Percentiles rank a stretch among this genome's conserved stretches.
Conservation (phyloP, 129 eudicot species). For the Escallonia herrerae region DNA sequence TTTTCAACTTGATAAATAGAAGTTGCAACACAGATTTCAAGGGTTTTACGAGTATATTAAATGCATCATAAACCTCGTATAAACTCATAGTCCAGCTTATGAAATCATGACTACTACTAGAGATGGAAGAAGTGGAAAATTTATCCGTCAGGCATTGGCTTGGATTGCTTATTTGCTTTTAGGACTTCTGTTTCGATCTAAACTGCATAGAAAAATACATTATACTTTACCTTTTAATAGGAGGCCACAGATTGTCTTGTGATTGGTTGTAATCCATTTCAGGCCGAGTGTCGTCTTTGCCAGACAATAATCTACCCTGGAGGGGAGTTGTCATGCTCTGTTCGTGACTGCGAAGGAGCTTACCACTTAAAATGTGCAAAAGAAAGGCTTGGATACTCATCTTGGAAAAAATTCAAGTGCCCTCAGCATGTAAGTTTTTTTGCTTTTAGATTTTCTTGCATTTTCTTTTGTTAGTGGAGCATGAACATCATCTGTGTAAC, state of each 20-base stretch:
- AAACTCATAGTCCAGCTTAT: too few species aligned
- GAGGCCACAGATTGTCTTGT: background rate
- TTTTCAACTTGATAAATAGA: too few species aligned
- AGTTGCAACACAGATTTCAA: too few species aligned
- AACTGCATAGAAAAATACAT: too few species aligned
- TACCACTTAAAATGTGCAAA: constrained; percentile 66
- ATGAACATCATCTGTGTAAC: background rate
- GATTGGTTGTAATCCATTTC: constrained; percentile 13
- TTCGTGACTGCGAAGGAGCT: constrained; percentile 54
- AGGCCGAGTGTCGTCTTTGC: constrained; percentile 68
- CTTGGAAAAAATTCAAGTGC: constrained; percentile 62
- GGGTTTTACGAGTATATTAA: too few species aligned
- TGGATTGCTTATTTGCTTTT: too few species aligned
- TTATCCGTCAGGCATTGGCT: too few species aligned
- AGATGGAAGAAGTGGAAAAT: too few species aligned
- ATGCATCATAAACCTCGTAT: too few species aligned
- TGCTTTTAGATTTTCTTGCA: background rate
- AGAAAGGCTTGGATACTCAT: constrained; percentile 36
- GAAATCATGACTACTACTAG: too few species aligned
- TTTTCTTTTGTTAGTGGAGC: background rate
- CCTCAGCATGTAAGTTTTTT: constrained; percentile 77
- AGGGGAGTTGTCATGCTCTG: constrained; percentile 52
- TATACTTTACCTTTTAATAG: too few species aligned
- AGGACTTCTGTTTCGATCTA: too few species aligned
- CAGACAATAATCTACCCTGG: constrained; percentile 55